Evolutionary conservation across 257 asterid species (phyloP), one percentile per base, ranked within the genome.

Genomic region (Salvia rosmarinus): DNA sequence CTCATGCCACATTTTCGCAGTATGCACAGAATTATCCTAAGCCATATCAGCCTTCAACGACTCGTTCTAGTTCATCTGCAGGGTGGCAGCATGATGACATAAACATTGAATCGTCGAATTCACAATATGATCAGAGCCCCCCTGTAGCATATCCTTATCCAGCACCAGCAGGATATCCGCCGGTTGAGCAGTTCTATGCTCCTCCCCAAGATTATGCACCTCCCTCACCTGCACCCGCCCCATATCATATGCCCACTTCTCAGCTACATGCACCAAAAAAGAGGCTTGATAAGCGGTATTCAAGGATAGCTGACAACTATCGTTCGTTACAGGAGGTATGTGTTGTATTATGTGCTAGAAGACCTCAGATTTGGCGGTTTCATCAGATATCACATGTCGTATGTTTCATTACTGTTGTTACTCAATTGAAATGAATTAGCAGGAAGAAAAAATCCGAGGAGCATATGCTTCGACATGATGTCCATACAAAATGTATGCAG

Each of bases 271-370:
- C 81, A 19, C 86, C 86, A 0, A 78, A 82, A 28, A 89, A 83
- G 85, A 88, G 75, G 86, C 75, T 95, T 20, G 98, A 95, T 52
- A 68, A 87, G 82, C 81, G 93, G 74, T 91, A 95, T 81, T 89
- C 99, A 3, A 85, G 83, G 85, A 95, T 95, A 68, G 98, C 98
- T 0, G 99, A 95, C 82, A 79, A 88, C 76, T 95, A 88, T 70
- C 79, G 69, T 59, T 91, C 99, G 4, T 71, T 95, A 72, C 90
- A 89, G 17, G 95, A 95, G 99, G 99, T 95, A 87, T 71, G 77
- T n/a, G 43, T 43, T 12, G 32, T 50, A 43, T 65, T 52, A 68
- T 21, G 35, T 34, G 52, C 9, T 2, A n/a, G 39, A 54, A 44
- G 51, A 30, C 40, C 14, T 4, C 40, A 12, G 34, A 11, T 30